A percentile compares a stretch with the other conserved stretches of the same genome.
Evolutionary conservation across 2,329 filamentous ascomycete species (phyloP).

Genomic region (Fusarium chaquense): DNA sequence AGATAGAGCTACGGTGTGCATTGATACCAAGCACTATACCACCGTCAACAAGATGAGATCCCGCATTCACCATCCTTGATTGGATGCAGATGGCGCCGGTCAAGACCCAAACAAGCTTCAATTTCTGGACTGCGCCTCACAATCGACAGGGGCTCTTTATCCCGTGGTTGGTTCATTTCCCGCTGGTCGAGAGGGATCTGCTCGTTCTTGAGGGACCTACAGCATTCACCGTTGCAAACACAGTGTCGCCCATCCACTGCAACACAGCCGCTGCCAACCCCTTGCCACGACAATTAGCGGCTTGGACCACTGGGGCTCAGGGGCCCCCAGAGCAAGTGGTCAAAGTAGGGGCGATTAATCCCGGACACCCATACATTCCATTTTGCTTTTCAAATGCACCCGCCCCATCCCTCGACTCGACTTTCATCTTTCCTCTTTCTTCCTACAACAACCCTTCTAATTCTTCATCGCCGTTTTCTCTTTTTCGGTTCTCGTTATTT

Average conservation of each 20-base stretch:
- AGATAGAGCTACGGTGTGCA: conserved; percentile 35
- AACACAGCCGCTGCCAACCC: conserved; percentile 25
- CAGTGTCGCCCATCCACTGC: conserved; percentile 30
- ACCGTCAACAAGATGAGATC: conserved; percentile 48
- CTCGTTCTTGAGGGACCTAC: conserved; percentile 9
- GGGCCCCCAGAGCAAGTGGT: conserved; percentile 15
- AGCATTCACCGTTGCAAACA: conserved; percentile 23
- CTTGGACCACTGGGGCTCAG: conserved; percentile 28
- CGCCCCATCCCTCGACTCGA: conserved; percentile 33
- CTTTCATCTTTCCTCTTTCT: conserved; percentile 28
- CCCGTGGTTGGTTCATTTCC: conserved; percentile 25
- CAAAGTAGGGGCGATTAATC: conserved; percentile 24
- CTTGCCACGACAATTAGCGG: conserved; percentile 39
- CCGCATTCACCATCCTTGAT: conserved; percentile 31
- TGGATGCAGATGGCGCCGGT: conserved; percentile 17
- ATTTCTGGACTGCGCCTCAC: conserved; percentile 44
- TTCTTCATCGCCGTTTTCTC: conserved; percentile 40
- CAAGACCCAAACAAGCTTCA: conserved; percentile 42
- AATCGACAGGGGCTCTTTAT: conserved; percentile 25
- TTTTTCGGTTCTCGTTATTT: conserved; percentile 41
- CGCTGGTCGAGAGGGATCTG: conserved; percentile 20
- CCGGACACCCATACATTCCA: conserved; percentile 30
- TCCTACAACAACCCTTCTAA: conserved; percentile 45
- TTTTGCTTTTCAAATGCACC: conserved; percentile 40
- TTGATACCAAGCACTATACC: conserved; percentile 40